A percentile compares a stretch with the other conserved stretches of the same genome.
These are phyloP conservation scores for Bimuria novae-zelandiae DNA, from an alignment of 2,329 filamentous ascomycete genomes.

Conservation along the genomic window DNA sequence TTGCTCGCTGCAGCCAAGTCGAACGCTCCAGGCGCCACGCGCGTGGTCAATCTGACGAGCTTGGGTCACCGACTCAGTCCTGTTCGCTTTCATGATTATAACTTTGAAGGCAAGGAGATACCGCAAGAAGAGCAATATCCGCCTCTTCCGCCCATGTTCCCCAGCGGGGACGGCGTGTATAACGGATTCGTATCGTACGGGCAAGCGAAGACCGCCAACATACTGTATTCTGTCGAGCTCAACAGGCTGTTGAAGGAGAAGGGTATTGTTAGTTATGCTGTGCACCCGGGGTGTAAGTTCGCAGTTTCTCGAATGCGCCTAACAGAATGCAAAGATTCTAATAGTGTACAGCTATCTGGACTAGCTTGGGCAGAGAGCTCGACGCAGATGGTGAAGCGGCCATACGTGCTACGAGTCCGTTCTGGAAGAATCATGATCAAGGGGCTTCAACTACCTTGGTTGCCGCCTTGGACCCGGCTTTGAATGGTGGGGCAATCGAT, in stretches of 20 bases:
- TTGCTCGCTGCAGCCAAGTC: constrained; percentile 42
- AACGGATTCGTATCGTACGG: constrained; percentile 37
- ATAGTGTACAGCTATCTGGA: constrained; percentile 33
- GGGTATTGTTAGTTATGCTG: constrained; percentile 35
- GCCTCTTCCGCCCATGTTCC: constrained; percentile 25
- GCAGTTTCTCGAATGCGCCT: not conserved
- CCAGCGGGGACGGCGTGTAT: constrained; percentile 24
- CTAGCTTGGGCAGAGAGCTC: constrained; percentile 31
- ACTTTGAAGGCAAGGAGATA: constrained; percentile 40
- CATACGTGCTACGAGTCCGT: constrained; percentile 29
- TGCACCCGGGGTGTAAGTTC: constrained; percentile 40
- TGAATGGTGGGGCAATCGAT: constrained; percentile 20
- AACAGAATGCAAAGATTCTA: not conserved
- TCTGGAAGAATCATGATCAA: constrained; percentile 43
- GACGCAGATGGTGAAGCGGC: constrained; percentile 32
- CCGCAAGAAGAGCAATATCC: constrained; percentile 31
- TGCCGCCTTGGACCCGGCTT: constrained; percentile 37
- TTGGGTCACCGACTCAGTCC: constrained; percentile 34
- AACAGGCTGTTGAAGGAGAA: constrained; percentile 22
- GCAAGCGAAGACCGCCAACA: constrained; percentile 39
- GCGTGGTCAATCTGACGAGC: constrained; percentile 38
- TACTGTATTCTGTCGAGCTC: constrained; percentile 34
- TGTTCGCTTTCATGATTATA: constrained; percentile 52
- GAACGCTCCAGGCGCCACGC: constrained; percentile 29
- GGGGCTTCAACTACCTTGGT: constrained; percentile 37